phyloP scores from a whole-genome alignment of 2,329 filamentous ascomycete genomes.

The Arthroderma sp. region DNA sequence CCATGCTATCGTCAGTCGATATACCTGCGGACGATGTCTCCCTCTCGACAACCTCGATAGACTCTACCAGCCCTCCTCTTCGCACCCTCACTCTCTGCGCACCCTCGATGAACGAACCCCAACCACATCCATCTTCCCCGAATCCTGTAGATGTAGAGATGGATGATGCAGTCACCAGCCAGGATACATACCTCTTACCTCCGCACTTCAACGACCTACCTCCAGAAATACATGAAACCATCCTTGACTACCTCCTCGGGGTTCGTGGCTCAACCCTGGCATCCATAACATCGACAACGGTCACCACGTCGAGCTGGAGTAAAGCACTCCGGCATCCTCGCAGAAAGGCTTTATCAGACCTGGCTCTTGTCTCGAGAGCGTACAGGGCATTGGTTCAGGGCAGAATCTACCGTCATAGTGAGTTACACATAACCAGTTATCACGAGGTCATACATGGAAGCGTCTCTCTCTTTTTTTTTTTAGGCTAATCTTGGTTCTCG shows the following conservation, averaged over 20 bases:
- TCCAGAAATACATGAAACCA: constrained; percentile 58
- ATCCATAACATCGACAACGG: constrained; percentile 3
- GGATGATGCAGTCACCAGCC: neutral
- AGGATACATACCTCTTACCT: neutral
- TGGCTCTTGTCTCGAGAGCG: constrained; percentile 47
- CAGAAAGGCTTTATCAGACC: constrained; percentile 53
- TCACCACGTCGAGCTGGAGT: constrained; percentile 7
- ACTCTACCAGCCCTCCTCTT: neutral
- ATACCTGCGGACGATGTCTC: neutral
- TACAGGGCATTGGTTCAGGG: constrained; percentile 60
- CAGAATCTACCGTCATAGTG: constrained; percentile 56
- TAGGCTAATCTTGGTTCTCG: neutral
- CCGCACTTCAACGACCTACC: constrained; percentile 42
- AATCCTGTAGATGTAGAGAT: neutral
- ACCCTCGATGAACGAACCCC: neutral
- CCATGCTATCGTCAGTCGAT: neutral
- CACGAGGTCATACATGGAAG: too few relatives aligned
- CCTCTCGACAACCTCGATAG: neutral
- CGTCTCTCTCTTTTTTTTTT: too few relatives aligned
- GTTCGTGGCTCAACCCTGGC: constrained; percentile 45
- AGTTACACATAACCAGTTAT: constrained; percentile 16
- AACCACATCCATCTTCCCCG: neutral
- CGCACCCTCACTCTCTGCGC: neutral
- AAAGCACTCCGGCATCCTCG: constrained; percentile 45
- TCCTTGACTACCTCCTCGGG: constrained; percentile 60